Evolutionary conservation across 176 grass and related monocot species (phyloP), one percentile per base, ranked within the genome.

Genomic region (Oryza rufipogon): DNA sequence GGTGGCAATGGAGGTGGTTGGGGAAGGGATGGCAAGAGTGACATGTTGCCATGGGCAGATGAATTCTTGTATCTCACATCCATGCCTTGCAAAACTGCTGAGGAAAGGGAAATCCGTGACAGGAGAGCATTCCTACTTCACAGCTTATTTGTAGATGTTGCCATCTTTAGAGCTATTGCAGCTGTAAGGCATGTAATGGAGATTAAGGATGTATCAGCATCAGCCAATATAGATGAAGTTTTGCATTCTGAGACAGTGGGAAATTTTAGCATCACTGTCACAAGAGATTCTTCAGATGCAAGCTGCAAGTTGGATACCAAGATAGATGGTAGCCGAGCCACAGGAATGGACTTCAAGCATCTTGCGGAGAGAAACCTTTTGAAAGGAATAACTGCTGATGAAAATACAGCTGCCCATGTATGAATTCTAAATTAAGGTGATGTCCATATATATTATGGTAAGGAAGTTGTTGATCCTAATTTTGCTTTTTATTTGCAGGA

Each of bases 371-470:
- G 87, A 76, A 99, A 96, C 90, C 88, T 99, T 71, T 88, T 99
- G 39, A 99, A 99, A 88, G 96, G 96, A 92, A 96, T 99, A 76
- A 94, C 96, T 76, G 93, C 96, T n/a, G 96, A 99, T 87, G 96
- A 99, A 92, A 99, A 99, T 74, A 99, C 96, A 46, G 87, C 96
- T 76, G 91, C 96, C 28, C 96, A 96, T 94, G 96, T 99, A 99
- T 74, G 88, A 79, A 19, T 84, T 87, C 52, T 80, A n/a, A 76
- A 58, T 86, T 77, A 71, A 75, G 79, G 48, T 74, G 47, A 81
- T 82, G 25, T 70, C 81, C 65, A 81, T 88, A 81, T 80, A 39
- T 6, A 39, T 39, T 79, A 49, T 64, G 19, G 30, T 63, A 10
- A 44, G 52, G 80, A 63, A 44, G 64, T 66, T 30, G 11, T 14